Evolutionary conservation across 2,329 filamentous ascomycete species (phyloP), one percentile per base, ranked within the genome.

Genomic region (Aspergillus sojae): DNA sequence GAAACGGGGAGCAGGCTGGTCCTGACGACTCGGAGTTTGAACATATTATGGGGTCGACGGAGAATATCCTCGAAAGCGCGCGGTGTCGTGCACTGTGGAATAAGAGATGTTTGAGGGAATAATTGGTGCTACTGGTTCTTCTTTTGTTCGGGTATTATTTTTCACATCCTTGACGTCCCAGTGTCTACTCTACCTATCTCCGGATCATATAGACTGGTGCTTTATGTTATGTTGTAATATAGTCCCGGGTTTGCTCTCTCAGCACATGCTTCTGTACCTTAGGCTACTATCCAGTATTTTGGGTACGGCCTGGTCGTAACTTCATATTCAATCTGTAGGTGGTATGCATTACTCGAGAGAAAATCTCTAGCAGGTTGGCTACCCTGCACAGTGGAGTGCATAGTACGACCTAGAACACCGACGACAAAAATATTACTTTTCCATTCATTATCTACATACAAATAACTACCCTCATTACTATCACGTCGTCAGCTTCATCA

Each of bases 31-130:
- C 48, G 16, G 50, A 54, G 7, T 72, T 74, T 41, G 76, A 76
- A 56, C 62, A 62, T 28, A 63, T 66, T 2, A 77, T 72, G 71
- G 77, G 75, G 2, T 68, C 66, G 26, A 79, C 77, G 7, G 70
- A 73, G 54, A 77, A 79, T 61, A 75, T 79, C 7, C 45, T 73
- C 28, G 63, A 72, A 41, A 79, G 77, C 60, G 75, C 77, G 10
- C 70, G 77, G n/a, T 79, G 77, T 56, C 63, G 65, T 34, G 75
- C 74, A 23, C 61, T 78, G 11, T 79, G 74, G 65, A 23, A 34
- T 28, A 14, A 53, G 63, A 67, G 63, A 14, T 78, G 75, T 60
- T 36, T 61, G 16, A 62, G 32, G 36, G 54, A 58, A 19, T 57
- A 23, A 57, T 26, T 43, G 41, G 5, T 7, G 26, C 26, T 28